phyloP scores from a whole-genome alignment of 345 rosid species.

The Populus nigra region DNA sequence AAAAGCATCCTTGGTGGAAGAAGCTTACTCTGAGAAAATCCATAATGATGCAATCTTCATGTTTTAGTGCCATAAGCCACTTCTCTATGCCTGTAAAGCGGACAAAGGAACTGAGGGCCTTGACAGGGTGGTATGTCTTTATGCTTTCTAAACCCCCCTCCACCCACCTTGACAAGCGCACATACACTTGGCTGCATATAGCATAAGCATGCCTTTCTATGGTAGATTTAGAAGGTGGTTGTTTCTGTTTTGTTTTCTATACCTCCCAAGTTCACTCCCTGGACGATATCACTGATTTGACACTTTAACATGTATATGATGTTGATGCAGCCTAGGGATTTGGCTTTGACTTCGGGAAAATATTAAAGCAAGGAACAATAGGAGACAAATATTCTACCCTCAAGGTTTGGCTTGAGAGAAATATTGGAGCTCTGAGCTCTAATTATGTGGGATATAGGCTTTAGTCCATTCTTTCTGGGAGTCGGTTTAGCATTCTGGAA shows the following conservation, averaged over 20 bases:
- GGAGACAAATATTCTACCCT: too few relatives aligned
- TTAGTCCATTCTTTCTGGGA: too few relatives aligned
- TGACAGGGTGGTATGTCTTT: constrained; percentile 75
- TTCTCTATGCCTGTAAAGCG: constrained; percentile 70
- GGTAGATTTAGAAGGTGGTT: background rate
- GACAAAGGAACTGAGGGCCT: constrained; percentile 78
- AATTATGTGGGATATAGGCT: too few relatives aligned
- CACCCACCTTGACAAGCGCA: background rate
- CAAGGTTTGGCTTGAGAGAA: too few relatives aligned
- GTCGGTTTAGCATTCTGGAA: too few relatives aligned
- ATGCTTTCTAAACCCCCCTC: constrained; percentile 11
- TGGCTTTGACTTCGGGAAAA: too few relatives aligned
- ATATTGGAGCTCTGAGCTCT: too few relatives aligned
- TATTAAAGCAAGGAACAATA: too few relatives aligned
- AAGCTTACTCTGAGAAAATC: constrained; percentile 42
- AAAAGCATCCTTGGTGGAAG: constrained; percentile 65
- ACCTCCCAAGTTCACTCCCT: background rate
- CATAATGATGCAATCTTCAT: constrained; percentile 33
- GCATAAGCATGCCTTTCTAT: background rate
- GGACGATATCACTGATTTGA: background rate
- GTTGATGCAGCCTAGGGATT: background rate
- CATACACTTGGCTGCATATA: constrained; percentile 6
- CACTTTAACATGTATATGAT: background rate
- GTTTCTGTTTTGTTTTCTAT: background rate
- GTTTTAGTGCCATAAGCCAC: constrained; percentile 44